Conservation (phyloP, 2,329 filamentous ascomycete genomes). For the Penicillium decumbens region DNA sequence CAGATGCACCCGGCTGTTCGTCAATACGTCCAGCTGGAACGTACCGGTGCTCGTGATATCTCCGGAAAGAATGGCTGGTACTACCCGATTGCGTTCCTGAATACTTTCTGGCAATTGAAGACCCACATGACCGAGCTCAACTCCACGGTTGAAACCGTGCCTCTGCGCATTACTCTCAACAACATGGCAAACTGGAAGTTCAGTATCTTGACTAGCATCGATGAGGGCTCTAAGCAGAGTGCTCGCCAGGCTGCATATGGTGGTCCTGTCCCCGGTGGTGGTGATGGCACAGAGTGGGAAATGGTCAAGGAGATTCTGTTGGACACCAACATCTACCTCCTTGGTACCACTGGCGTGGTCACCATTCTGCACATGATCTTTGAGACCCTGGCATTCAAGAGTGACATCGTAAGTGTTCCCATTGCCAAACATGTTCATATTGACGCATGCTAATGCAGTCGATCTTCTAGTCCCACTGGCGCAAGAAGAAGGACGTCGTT, state of each 20-base stretch:
- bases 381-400: conserved; percentile 94
- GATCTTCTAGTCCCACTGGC: conserved; percentile 66
- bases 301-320: conserved; percentile 94
- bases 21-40: conserved; percentile 74
- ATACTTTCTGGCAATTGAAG: conserved; percentile 95
- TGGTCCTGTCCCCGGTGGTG: conserved; percentile 65
- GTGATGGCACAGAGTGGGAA: conserved; percentile 90
- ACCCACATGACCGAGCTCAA: conserved; percentile 90
- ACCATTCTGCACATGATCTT: conserved; percentile 90
- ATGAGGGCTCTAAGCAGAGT: conserved; percentile 80
- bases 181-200: conserved; percentile 89
- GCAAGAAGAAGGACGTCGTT: conserved; percentile 99
- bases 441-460: conserved; percentile 11
- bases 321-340: conserved; percentile 87
- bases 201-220: conserved; percentile 74
- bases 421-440: not conserved
- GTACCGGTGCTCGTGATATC: conserved; percentile 73
- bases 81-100: conserved; percentile 81
- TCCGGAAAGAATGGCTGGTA: conserved; percentile 91
- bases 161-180: conserved; percentile 76
- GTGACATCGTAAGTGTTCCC: conserved; percentile 64
- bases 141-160: conserved; percentile 75
- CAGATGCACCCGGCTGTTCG: conserved; percentile 67
- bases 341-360: conserved; percentile 77
- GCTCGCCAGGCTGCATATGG: conserved; percentile 73